Evolutionary conservation across 352 stramenopile species (phyloP).

Genomic region (Phytophthora europaea): DNA sequence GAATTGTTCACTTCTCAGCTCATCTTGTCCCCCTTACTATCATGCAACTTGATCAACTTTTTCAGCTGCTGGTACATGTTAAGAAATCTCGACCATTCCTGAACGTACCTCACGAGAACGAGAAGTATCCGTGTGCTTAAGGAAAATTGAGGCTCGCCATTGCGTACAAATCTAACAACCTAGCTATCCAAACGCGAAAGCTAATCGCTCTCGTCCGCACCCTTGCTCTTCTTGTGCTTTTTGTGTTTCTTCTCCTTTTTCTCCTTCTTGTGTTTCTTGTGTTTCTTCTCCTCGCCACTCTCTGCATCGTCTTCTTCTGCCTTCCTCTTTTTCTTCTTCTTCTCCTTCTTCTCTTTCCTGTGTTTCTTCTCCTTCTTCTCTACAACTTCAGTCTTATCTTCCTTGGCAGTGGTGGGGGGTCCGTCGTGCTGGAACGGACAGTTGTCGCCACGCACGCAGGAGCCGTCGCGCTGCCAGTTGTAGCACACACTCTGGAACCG

Average conservation of each 20-base stretch:
- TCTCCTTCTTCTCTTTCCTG: slow-evolving; percentile 12
- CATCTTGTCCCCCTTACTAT: too few species aligned
- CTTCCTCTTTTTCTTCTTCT: neutral
- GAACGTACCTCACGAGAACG: neutral
- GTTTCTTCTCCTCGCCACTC: neutral
- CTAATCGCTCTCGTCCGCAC: slow-evolving; percentile 32
- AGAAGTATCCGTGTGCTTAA: too few species aligned
- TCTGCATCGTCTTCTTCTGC: neutral
- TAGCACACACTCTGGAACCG: slow-evolving; percentile 74
- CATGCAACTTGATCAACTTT: too few species aligned
- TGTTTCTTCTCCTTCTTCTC: slow-evolving; percentile 31
- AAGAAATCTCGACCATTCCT: neutral
- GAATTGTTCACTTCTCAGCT: too few species aligned
- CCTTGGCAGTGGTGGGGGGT: neutral
- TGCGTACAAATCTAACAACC: slow-evolving; percentile 24
- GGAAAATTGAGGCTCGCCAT: neutral
- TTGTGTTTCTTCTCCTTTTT: slow-evolving; percentile 41
- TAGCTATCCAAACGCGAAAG: slow-evolving; percentile 14
- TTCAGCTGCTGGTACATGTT: neutral
- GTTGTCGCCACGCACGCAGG: slow-evolving; percentile 50
- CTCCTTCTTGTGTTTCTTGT: slow-evolving; percentile 40
- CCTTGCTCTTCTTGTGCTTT: slow-evolving; percentile 47
- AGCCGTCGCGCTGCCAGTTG: slow-evolving; percentile 63
- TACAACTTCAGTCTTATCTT: slow-evolving; percentile 15
- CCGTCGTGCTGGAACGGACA: slow-evolving; percentile 67